Evolutionary conservation across 192 early-diverging fungal species (phyloP).

Genomic region (Piromyces sp.): DNA sequence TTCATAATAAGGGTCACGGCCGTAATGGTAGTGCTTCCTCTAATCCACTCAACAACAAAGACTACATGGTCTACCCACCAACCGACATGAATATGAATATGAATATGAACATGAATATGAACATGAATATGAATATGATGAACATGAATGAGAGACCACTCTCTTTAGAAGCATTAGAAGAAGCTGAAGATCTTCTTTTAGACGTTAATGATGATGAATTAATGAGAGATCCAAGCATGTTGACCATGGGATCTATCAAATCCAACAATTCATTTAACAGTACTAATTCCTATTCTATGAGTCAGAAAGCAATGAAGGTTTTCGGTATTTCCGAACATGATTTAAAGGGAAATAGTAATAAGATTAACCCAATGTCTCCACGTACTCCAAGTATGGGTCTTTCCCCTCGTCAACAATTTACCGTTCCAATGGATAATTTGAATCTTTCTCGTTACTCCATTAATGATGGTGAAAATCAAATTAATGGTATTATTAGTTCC

Average conservation of each 20-base stretch:
- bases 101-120: not conserved
- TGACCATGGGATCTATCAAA: not conserved
- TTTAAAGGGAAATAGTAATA: not conserved
- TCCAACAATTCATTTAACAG: not conserved
- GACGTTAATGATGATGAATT: not conserved
- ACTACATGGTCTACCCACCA: not conserved
- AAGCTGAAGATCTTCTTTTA: not conserved
- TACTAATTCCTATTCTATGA: not conserved
- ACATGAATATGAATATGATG: not conserved
- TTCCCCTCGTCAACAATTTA: not conserved
- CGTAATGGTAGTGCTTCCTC: not conserved
- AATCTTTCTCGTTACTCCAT: not conserved
- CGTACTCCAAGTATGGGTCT: not conserved
- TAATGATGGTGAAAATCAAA: not conserved
- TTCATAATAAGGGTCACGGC: not conserved
- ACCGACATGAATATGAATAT: not conserved
- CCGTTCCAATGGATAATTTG: not conserved
- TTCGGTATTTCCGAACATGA: not conserved
- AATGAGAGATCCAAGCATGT: not conserved
- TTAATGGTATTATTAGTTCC: not conserved
- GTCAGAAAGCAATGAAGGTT: not conserved
- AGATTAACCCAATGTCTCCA: not conserved
- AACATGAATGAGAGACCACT: not conserved
- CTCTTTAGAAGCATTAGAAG: not conserved
- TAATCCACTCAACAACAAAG: not conserved